A percentile compares a stretch with the other conserved stretches of the same genome.
These are phyloP conservation scores for Caloboletus firmus DNA, from an alignment of 1,284 basidiomycete genomes.

Conservation along the genomic window DNA sequence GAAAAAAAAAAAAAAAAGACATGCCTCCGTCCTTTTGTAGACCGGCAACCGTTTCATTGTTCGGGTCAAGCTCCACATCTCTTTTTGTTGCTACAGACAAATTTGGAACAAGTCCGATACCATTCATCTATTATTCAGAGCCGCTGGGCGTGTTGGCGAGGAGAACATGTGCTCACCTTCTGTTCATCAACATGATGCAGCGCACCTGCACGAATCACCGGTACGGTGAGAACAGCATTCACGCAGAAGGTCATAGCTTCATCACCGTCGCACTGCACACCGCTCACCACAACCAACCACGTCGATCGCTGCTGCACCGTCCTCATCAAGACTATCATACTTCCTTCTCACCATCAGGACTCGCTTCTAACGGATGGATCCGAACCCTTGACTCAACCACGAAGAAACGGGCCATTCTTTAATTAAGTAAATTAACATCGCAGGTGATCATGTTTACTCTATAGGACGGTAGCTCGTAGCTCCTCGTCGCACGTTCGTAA, in stretches of 20 bases:
- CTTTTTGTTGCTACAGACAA: background rate
- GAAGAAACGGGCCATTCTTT: background rate
- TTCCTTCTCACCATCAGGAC: background rate
- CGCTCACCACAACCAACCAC: background rate
- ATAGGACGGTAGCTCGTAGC: background rate
- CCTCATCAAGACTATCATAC: background rate
- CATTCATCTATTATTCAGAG: no score
- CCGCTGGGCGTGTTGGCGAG: no score
- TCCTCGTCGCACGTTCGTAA: slow-evolving; percentile 6
- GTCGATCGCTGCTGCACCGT: background rate
- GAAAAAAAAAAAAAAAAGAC: background rate
- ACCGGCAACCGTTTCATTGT: slow-evolving; percentile 6
- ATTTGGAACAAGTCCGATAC: slow-evolving; percentile 7
- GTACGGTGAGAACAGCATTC: background rate
- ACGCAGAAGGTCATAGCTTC: no score
- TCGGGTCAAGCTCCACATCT: slow-evolving; percentile 1
- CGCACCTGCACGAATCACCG: background rate
- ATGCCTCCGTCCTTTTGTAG: slow-evolving; percentile 13
- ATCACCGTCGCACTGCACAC: slow-evolving; percentile 12
- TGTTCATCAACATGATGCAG: background rate
- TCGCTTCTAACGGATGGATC: background rate
- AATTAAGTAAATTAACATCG: slow-evolving; percentile 2
- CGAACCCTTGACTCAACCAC: background rate
- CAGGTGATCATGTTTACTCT: background rate
- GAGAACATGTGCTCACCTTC: background rate